Evolutionary conservation across 495 filamentous ascomycete genomes (phyloP).

Genomic region (Hypoxylon trugodes): DNA sequence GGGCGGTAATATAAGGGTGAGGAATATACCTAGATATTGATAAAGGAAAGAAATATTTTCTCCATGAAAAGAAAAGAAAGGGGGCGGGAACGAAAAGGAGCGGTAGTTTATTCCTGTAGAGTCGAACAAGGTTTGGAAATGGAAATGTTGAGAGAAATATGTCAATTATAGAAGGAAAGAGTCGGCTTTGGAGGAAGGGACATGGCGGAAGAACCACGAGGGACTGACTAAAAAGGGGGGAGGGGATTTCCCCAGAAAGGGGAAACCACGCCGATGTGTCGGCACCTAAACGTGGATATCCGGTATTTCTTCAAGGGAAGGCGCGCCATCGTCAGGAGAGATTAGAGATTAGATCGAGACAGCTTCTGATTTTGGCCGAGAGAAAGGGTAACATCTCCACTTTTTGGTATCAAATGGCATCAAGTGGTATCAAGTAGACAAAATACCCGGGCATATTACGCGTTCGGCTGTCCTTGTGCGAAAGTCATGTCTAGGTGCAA

Average conservation of each 20-base stretch:
- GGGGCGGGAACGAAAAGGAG: neutral
- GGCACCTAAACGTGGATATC: neutral
- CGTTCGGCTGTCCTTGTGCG: too few species aligned
- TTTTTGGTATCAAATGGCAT: too few species aligned
- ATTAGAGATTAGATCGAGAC: constrained; percentile 41
- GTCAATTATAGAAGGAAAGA: constrained; percentile 23
- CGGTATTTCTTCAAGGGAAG: constrained; percentile 28
- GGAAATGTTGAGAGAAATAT: constrained; percentile 10
- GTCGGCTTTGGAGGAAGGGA: neutral
- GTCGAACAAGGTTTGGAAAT: too few species aligned
- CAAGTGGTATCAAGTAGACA: constrained; percentile 36
- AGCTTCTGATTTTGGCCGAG: constrained; percentile 38
- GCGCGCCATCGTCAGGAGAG: constrained; percentile 29
- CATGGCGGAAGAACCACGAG: neutral
- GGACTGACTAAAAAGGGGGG: too few species aligned
- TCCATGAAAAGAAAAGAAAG: neutral
- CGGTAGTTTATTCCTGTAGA: neutral
- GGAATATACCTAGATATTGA: too few species aligned
- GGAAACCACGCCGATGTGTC: neutral
- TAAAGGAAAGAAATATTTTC: too few species aligned
- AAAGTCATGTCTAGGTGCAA: too few species aligned
- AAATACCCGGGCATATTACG: constrained; percentile 25
- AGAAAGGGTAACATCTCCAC: constrained; percentile 29
- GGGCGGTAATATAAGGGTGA: too few species aligned
- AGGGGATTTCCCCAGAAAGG: too few species aligned